These are phyloP conservation scores for Hansenula lynferdii DNA, from an alignment of 1,139 yeast genomes.

Conservation along the genomic window DNA sequence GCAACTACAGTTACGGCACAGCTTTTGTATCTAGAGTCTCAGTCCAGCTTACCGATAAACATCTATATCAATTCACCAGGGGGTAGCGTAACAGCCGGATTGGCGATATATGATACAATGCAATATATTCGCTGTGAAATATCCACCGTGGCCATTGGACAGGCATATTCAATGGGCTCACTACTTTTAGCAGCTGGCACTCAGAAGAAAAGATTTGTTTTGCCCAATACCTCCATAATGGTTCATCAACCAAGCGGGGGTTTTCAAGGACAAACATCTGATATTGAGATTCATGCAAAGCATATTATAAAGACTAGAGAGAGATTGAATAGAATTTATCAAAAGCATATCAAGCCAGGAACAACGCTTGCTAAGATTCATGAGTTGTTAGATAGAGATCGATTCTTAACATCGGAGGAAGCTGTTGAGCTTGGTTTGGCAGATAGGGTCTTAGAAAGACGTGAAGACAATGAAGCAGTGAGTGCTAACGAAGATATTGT, in stretches of 20 bases:
- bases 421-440: constrained; percentile 27
- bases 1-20: constrained; percentile 30
- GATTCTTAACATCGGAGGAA: constrained; percentile 23
- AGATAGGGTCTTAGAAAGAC: constrained; percentile 22
- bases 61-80: constrained; percentile 31
- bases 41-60: constrained; percentile 25
- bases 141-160: constrained; percentile 30
- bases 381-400: constrained; percentile 26
- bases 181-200: constrained; percentile 26
- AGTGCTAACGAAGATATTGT: neutral
- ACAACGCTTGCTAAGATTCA: constrained; percentile 19
- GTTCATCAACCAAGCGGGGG: constrained; percentile 31
- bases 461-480: constrained; percentile 6
- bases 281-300: constrained; percentile 29
- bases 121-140: constrained; percentile 29
- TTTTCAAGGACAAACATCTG: constrained; percentile 27
- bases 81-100: constrained; percentile 29
- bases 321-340: constrained; percentile 23
- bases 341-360: constrained; percentile 21
- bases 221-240: constrained; percentile 30
- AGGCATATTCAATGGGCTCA: constrained; percentile 31
- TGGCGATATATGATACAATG: constrained; percentile 31
- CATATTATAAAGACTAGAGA: constrained; percentile 27
- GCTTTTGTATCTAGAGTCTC: constrained; percentile 26
- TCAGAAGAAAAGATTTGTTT: constrained; percentile 23